A percentile compares a stretch with the other conserved stretches of the same genome.
Evolutionary conservation across 257 asterid species (phyloP).

Genomic region (Gentiana macrophylla): DNA sequence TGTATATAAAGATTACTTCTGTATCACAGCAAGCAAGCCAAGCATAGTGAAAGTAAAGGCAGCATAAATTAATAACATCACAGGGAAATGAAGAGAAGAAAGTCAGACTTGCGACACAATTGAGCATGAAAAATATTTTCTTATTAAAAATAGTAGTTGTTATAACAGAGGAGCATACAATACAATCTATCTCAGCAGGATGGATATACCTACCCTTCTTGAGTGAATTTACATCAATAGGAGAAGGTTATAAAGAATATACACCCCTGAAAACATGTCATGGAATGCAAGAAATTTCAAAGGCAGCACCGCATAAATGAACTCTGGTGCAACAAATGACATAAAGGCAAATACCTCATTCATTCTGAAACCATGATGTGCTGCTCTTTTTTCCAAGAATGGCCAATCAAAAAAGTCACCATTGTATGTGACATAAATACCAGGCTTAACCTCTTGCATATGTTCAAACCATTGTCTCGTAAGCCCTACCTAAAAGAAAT

Average conservation of each 20-base stretch:
- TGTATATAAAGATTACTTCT: background rate
- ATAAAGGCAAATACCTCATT: slow-evolving; percentile 44
- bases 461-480: slow-evolving; percentile 78
- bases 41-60: background rate
- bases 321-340: background rate
- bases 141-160: background rate
- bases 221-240: background rate
- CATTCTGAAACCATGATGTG: slow-evolving; percentile 75
- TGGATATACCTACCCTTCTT: background rate
- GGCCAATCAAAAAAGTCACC: slow-evolving; percentile 99
- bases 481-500: slow-evolving; percentile 57
- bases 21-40: background rate
- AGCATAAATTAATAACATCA: background rate
- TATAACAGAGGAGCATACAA: background rate
- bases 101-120: background rate
- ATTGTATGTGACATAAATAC: slow-evolving; percentile 91
- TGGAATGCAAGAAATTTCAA: background rate
- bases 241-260: background rate
- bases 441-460: slow-evolving; percentile 92
- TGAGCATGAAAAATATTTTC: background rate
- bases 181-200: background rate
- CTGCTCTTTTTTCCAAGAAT: slow-evolving; percentile 80
- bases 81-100: background rate
- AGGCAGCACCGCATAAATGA: background rate
- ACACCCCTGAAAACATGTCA: background rate